These are phyloP conservation scores for Ganoderma sinense DNA, from an alignment of 1,284 basidiomycete species.

Conservation along the genomic window DNA sequence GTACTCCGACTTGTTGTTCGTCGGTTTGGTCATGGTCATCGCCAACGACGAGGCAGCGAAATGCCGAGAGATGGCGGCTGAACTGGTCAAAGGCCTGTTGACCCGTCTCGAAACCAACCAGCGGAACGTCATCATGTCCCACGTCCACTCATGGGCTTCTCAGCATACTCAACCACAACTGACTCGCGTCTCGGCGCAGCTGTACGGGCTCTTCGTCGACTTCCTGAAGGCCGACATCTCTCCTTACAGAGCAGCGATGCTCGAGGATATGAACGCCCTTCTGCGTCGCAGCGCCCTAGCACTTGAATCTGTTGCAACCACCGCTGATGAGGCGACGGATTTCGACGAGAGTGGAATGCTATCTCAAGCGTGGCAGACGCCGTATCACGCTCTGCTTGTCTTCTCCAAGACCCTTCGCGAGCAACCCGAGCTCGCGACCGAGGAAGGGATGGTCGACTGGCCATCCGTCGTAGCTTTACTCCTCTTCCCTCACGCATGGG, in stretches of 20 bases:
- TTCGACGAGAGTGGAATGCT: constrained; percentile 57
- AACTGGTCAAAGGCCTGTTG: constrained; percentile 83
- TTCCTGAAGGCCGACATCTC: constrained; percentile 58
- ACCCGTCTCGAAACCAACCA: constrained; percentile 70
- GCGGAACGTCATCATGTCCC: constrained; percentile 67
- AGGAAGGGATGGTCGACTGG: constrained; percentile 67
- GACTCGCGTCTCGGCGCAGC: constrained; percentile 78
- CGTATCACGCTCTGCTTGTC: constrained; percentile 83
- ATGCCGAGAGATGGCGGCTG: constrained; percentile 89
- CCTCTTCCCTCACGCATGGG: constrained; percentile 95
- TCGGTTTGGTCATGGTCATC: constrained; percentile 91
- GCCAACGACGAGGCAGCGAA: constrained; percentile 94
- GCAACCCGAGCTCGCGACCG: constrained; percentile 55
- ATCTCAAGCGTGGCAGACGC: constrained; percentile 75
- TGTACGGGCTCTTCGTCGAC: constrained; percentile 84
- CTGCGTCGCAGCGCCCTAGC: constrained; percentile 55
- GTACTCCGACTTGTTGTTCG: constrained; percentile 91
- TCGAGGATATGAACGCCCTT: constrained; percentile 66
- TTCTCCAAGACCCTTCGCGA: constrained; percentile 71
- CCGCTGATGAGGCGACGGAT: constrained; percentile 40
- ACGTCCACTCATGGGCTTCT: constrained; percentile 85
- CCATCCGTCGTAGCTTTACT: constrained; percentile 70
- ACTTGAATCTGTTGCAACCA: constrained; percentile 40
- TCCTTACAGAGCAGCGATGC: constrained; percentile 59
- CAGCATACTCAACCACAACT: constrained; percentile 70